Evolutionary conservation across 768 basidiomycete genomes (phyloP).

Genomic region (Leccinum uliginosum): DNA sequence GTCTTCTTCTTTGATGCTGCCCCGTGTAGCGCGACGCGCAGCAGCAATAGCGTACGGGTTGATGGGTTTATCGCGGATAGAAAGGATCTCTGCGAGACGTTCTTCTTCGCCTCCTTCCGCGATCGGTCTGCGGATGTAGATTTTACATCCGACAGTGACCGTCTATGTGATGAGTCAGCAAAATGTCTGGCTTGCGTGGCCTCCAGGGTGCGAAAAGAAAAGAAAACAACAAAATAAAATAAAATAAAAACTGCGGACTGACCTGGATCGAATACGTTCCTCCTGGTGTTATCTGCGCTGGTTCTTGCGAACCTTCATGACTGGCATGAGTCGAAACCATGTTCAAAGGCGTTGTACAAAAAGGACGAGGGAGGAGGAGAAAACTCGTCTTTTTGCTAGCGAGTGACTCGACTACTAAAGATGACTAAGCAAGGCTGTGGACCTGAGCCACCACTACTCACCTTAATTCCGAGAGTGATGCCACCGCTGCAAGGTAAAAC

Average conservation of each 20-base stretch:
- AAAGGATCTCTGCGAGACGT: slow-evolving; percentile 92
- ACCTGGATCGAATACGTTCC: slow-evolving; percentile 78
- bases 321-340: slow-evolving; percentile 32
- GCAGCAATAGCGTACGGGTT: slow-evolving; percentile 41
- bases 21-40: slow-evolving; percentile 38
- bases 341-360: slow-evolving; percentile 1
- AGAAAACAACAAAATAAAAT: not conserved
- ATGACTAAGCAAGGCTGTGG: slow-evolving; percentile 22
- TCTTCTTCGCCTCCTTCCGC: slow-evolving; percentile 77
- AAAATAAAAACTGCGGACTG: slow-evolving; percentile 25
- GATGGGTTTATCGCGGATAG: slow-evolving; percentile 82
- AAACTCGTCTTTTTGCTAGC: slow-evolving; percentile 4
- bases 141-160: slow-evolving; percentile 91
- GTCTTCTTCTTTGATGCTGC: slow-evolving; percentile 40
- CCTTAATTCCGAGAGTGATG: not conserved
- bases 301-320: slow-evolving; percentile 37
- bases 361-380: not conserved
- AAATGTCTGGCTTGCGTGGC: slow-evolving; percentile 10
- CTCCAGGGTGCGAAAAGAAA: slow-evolving; percentile 24
- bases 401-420: slow-evolving; percentile 1
- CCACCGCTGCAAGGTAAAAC: not conserved
- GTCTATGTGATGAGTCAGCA: slow-evolving; percentile 53
- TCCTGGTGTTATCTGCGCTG: slow-evolving; percentile 66
- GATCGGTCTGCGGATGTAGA: slow-evolving; percentile 82
- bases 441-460: not conserved